A percentile compares a stretch with the other conserved stretches of the same genome.
Conservation (phyloP, 345 rosid genomes). For the Eutrema japonicum region DNA sequence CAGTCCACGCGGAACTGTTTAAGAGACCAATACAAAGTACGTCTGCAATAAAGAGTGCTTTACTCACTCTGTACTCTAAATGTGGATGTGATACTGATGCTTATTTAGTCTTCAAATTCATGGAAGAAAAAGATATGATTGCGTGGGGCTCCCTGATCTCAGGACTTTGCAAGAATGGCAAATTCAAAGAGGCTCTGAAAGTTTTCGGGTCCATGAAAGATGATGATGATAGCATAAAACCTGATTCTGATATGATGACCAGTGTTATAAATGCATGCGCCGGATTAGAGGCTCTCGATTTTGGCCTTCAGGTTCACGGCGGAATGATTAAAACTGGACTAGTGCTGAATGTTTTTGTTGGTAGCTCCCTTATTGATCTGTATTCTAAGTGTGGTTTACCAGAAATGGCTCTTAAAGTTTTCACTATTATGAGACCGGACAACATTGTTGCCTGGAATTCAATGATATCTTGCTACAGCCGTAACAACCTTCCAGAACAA, state of each 20-base stretch:
- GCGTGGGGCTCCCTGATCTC: slow-evolving; percentile 81
- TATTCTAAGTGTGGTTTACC: slow-evolving; percentile 71
- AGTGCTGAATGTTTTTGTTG: slow-evolving; percentile 58
- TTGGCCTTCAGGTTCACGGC: slow-evolving; percentile 64
- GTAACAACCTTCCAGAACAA: slow-evolving; percentile 63
- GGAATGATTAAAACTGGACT: slow-evolving; percentile 57
- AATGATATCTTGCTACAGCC: slow-evolving; percentile 68
- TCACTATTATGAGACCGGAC: slow-evolving; percentile 54
- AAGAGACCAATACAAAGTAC: slow-evolving; percentile 55
- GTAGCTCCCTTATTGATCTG: slow-evolving; percentile 75
- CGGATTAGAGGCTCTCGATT: slow-evolving; percentile 52
- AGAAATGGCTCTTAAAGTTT: slow-evolving; percentile 59
- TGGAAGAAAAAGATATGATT: slow-evolving; percentile 63
- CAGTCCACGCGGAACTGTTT: slow-evolving; percentile 64
- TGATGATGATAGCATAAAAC: slow-evolving; percentile 49
- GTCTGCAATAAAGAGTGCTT: slow-evolving; percentile 54
- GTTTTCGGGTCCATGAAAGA: slow-evolving; percentile 55
- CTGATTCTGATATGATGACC: slow-evolving; percentile 69
- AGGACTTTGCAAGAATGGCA: slow-evolving; percentile 64
- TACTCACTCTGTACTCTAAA: slow-evolving; percentile 62
- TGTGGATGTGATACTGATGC: slow-evolving; percentile 57
- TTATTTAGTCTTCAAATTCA: slow-evolving; percentile 49
- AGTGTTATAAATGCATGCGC: slow-evolving; percentile 60
- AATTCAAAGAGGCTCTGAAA: slow-evolving; percentile 57
- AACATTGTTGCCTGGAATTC: slow-evolving; percentile 82